Base-by-base conservation (phyloP, 1,284 basidiomycete genomes). In the Fomitopsis palustris region DNA sequence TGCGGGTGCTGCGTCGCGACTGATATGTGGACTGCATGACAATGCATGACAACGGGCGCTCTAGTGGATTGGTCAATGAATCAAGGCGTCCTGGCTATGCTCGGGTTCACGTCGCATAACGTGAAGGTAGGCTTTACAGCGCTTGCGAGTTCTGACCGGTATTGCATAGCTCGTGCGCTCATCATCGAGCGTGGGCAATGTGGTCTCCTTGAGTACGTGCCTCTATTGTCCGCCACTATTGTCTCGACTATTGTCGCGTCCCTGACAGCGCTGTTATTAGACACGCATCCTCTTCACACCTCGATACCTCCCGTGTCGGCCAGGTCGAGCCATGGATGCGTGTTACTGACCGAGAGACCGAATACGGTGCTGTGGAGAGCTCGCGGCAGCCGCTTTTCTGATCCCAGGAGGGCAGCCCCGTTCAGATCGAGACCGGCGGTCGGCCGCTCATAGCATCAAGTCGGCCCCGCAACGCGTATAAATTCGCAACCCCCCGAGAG, bases 171-270 rank as follows among this genome's bases (percentile, higher is more conserved):
- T 8, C 35, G 39, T n/a, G 39, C 21, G 45, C 45, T 23, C 17
- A 27, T 25, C 27, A 25, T 16, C 16, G 45, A 23, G 45, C 21
- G 45, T 16, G 14, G 45, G 9, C 16, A 37, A 21, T 17, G 19
- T 10, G 2, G 31, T 19, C 8, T 35, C 33, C 35, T 10, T 17
- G 10, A 19, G 29, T 52, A 33, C 49, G 33, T 21, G 31, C 31
- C 19, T 52, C 49, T 52, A 52, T 52, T 52, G 49, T 52, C 49
- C 14, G 33, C 33, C 49, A 37, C 49, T 52, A 37, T 52, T 52
- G 49, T 52, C 31, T 35, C 16, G 9, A 12, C 31, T 35, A 52
- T 31, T 21, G 33, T 52, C 33, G 27, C 16, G 27, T 33, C 25
- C 21, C 29, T 49, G 25, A 33, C 17, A 31, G 47, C 16, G 17